These are phyloP conservation scores for Trypanosoma boissoni DNA, from an alignment of 208 protist species.

Conservation along the genomic window DNA sequence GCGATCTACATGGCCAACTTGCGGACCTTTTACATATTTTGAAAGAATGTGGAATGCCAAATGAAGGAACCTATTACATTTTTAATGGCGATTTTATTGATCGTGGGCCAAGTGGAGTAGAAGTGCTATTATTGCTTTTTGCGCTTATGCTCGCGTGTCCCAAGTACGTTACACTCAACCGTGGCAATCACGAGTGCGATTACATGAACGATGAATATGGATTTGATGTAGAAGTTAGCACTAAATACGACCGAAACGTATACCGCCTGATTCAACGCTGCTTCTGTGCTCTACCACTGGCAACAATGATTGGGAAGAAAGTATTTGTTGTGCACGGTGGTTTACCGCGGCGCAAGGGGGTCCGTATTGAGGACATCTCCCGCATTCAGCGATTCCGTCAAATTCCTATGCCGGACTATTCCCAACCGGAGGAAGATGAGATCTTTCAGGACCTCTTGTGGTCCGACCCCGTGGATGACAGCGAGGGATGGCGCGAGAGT, in stretches of 20 bases:
- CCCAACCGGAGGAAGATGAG: conserved; percentile 90
- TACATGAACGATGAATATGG: conserved; percentile 97
- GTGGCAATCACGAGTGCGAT: conserved; percentile 95
- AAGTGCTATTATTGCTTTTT: conserved; percentile 95
- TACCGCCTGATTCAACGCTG: conserved; percentile 86
- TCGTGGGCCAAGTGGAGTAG: conserved; percentile 94
- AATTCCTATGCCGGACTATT: conserved; percentile 83
- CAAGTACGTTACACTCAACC: conserved; percentile 92
- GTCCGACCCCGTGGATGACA: conserved; percentile 91
- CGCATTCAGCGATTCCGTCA: conserved; percentile 87
- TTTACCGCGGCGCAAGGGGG: conserved; percentile 68
- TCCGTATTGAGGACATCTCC: conserved; percentile 75
- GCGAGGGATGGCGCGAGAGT: conserved; percentile 79
- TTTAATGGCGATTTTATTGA: conserved; percentile 98
- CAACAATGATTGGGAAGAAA: conserved; percentile 68
- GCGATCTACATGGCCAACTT: conserved; percentile 87
- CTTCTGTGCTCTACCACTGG: conserved; percentile 87
- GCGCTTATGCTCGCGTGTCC: conserved; percentile 94
- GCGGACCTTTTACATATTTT: conserved; percentile 86
- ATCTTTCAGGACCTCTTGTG: conserved; percentile 96
- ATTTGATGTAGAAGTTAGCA: conserved; percentile 98
- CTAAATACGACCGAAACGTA: conserved; percentile 95
- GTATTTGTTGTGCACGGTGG: conserved; percentile 89
- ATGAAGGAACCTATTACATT: conserved; percentile 79
- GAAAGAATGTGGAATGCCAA: conserved; percentile 73